Evolutionary conservation across 441 rosid species (phyloP).

Genomic region (Adansonia gregorii): DNA sequence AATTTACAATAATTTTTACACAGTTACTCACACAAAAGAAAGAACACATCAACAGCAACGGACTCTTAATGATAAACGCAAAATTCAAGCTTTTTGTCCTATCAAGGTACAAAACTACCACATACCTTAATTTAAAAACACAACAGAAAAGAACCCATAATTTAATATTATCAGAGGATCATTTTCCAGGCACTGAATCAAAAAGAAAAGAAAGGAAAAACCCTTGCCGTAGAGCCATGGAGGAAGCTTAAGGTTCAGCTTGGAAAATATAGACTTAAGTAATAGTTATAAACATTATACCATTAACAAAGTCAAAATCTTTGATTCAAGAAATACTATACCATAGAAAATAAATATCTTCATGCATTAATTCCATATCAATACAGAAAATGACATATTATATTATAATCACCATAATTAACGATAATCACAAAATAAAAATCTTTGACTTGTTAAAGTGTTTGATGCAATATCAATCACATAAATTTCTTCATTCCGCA

Average conservation of each 20-base stretch:
- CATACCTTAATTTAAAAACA: not conserved
- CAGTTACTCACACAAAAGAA: slow-evolving; percentile 2
- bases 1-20: slow-evolving; percentile 12
- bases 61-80: not conserved
- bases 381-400: slow-evolving; percentile 5
- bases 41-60: not conserved
- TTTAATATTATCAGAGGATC: not conserved
- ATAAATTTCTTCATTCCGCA: slow-evolving; percentile 31
- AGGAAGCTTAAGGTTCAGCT: not conserved
- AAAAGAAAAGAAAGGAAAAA: not conserved
- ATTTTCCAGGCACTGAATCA: not conserved
- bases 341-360: not conserved
- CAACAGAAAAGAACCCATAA: not conserved
- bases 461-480: slow-evolving; percentile 29
- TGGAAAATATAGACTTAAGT: not conserved
- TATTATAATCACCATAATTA: not conserved
- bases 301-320: not conserved
- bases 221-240: not conserved
- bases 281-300: not conserved
- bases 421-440: slow-evolving; percentile 20
- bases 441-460: slow-evolving; percentile 24
- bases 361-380: slow-evolving; percentile 11
- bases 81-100: not conserved
- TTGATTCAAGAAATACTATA: not conserved
- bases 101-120: not conserved